phyloP scores from a whole-genome alignment of 2,329 filamentous ascomycete genomes.

The Alternaria gansuensis region DNA sequence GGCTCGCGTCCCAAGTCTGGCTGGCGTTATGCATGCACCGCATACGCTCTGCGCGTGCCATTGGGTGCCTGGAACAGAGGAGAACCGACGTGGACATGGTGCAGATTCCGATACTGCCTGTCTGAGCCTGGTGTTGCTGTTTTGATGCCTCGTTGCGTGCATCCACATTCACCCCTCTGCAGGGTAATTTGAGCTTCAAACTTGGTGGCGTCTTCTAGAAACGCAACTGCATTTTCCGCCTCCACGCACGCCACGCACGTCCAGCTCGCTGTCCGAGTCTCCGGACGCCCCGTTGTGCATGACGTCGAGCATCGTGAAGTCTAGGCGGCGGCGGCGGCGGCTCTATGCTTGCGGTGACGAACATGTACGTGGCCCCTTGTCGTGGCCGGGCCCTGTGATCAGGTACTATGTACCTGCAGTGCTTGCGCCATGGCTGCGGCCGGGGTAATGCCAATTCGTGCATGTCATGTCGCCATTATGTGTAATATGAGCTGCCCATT shows the following conservation, averaged over 20 bases:
- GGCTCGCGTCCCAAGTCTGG: slow-evolving; percentile 2
- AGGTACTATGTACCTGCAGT: slow-evolving; percentile 24
- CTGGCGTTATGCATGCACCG: slow-evolving; percentile 23
- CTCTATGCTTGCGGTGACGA: slow-evolving; percentile 19
- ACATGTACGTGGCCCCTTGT: slow-evolving; percentile 16
- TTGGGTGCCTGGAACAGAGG: slow-evolving; percentile 20
- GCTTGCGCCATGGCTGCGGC: slow-evolving; percentile 10
- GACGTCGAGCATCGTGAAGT: slow-evolving; percentile 51
- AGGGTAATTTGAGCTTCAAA: neutral
- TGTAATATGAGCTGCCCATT: slow-evolving; percentile 35
- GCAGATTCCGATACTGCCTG: slow-evolving; percentile 11
- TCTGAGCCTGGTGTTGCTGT: slow-evolving; percentile 7
- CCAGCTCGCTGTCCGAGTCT: slow-evolving; percentile 1
- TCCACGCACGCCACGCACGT: neutral
- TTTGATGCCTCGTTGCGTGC: slow-evolving; percentile 4
- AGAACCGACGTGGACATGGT: slow-evolving; percentile 13
- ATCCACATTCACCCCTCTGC: neutral
- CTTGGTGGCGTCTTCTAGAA: slow-evolving; percentile 4
- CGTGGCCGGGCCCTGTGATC: slow-evolving; percentile 17
- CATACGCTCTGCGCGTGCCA: slow-evolving; percentile 9
- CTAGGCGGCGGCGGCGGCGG: slow-evolving; percentile 26
- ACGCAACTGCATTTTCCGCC: neutral
- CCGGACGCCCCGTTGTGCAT: slow-evolving; percentile 31
- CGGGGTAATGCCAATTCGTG: slow-evolving; percentile 6
- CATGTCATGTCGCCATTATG: slow-evolving; percentile 33